Evolutionary conservation across 805 yeast genomes (phyloP).

Genomic region (Candida vaughaniae): DNA sequence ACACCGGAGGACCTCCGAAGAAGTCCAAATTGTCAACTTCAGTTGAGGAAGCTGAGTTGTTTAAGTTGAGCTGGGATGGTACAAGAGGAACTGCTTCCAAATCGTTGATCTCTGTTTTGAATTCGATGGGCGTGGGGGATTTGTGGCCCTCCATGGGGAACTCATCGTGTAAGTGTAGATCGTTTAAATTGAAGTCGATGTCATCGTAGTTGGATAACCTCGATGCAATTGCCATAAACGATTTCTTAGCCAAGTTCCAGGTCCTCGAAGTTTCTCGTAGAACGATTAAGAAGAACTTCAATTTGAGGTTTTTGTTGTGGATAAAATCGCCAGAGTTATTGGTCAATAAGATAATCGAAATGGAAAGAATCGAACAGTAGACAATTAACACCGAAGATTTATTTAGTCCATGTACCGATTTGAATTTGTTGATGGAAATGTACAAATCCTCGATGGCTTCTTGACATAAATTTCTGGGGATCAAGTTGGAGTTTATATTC

Average conservation of each 20-base stretch:
- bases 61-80: conserved; percentile 5
- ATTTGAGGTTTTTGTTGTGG: conserved; percentile 24
- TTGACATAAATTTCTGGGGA: conserved; percentile 34
- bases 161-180: conserved; percentile 5
- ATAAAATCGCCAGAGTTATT: conserved; percentile 26
- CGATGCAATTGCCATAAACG: conserved; percentile 38
- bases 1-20: conserved; percentile 53
- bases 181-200: conserved; percentile 11
- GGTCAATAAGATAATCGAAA: conserved; percentile 37
- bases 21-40: conserved; percentile 25
- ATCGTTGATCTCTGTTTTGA: conserved; percentile 2
- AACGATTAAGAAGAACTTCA: conserved; percentile 41
- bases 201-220: conserved; percentile 24
- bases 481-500: not conserved
- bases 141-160: not conserved
- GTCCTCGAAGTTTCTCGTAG: conserved; percentile 43
- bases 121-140: not conserved
- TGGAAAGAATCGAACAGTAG: conserved; percentile 46
- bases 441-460: conserved; percentile 44
- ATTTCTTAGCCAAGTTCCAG: conserved; percentile 48
- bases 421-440: conserved; percentile 36
- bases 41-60: conserved; percentile 6
- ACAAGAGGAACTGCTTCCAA: conserved; percentile 1
- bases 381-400: conserved; percentile 47
- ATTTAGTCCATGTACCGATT: conserved; percentile 37